A percentile compares a stretch with the other conserved stretches of the same genome.
Conservation (phyloP, 441 rosid genomes). For the Francoa sonchifolia region DNA sequence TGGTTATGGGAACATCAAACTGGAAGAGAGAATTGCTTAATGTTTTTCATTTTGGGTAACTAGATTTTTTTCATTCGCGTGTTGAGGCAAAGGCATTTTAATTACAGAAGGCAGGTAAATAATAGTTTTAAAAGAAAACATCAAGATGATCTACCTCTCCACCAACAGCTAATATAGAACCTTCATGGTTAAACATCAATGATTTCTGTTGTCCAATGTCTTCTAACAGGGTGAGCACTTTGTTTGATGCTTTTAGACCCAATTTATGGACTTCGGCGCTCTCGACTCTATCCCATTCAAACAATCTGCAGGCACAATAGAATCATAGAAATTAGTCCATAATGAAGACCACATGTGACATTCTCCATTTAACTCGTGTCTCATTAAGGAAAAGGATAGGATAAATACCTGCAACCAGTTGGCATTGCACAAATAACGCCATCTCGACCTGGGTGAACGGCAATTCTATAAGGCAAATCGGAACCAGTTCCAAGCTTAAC, state of each 20-base stretch:
- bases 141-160: constrained; percentile 50
- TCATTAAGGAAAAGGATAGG: not conserved
- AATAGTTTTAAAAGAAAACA: too few species aligned
- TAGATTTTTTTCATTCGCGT: too few species aligned
- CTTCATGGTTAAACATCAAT: constrained; percentile 49
- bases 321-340: constrained; percentile 1
- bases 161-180: constrained; percentile 62
- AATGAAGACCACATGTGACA: too few species aligned
- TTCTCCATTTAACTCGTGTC: too few species aligned
- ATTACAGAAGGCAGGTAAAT: too few species aligned
- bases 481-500: constrained; percentile 35
- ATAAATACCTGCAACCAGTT: constrained; percentile 47
- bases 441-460: constrained; percentile 61
- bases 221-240: constrained; percentile 37
- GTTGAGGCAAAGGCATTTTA: constrained; percentile 1
- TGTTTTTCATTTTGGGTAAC: too few species aligned
- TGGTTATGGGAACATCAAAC: too few species aligned
- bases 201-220: constrained; percentile 73
- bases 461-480: constrained; percentile 76
- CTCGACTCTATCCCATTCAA: constrained; percentile 50
- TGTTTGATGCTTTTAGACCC: constrained; percentile 38
- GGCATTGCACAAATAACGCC: constrained; percentile 65
- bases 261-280: constrained; percentile 25
- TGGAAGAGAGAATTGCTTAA: too few species aligned
- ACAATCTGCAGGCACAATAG: constrained; percentile 32